Percentiles rank a stretch among this genome's conserved stretches.
These are phyloP conservation scores for Eimeria tenella DNA, from an alignment of 169 alveolate species.

Conservation along the genomic window DNA sequence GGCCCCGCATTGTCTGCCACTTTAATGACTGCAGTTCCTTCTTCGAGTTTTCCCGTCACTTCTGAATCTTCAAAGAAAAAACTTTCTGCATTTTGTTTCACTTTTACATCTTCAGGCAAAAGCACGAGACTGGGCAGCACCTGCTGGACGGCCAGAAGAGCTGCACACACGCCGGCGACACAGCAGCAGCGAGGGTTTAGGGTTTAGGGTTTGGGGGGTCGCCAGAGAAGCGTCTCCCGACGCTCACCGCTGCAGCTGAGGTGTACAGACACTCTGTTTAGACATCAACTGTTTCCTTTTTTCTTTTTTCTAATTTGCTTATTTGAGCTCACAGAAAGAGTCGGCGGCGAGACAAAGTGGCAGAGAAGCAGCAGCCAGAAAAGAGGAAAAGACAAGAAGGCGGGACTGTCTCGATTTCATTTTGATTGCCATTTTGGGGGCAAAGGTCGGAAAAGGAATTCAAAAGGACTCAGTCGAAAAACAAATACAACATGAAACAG, in stretches of 20 bases:
- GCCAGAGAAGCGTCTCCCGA: too few relatives aligned
- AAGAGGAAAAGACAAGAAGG: neutral
- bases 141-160: conserved; percentile 47
- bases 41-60: conserved; percentile 22
- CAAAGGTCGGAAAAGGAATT: neutral
- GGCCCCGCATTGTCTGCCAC: neutral
- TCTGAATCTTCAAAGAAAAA: conserved; percentile 42
- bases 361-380: conserved; percentile 14
- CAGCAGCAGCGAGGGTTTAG: neutral
- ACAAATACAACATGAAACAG: neutral
- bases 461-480: neutral
- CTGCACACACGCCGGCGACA: neutral
- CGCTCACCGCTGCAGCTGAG: too few relatives aligned
- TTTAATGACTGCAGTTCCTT: conserved; percentile 47
- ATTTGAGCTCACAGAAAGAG: neutral
- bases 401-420: neutral
- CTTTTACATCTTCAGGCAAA: conserved; percentile 36
- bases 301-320: too few relatives aligned
- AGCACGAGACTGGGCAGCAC: conserved; percentile 24
- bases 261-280: too few relatives aligned
- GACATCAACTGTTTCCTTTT: too few relatives aligned
- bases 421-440: neutral
- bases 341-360: conserved; percentile 3
- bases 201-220: too few relatives aligned
- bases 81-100: neutral